These are phyloP conservation scores for Phanerodontia chrysosporium DNA, from an alignment of 768 basidiomycete species.

Conservation along the genomic window DNA sequence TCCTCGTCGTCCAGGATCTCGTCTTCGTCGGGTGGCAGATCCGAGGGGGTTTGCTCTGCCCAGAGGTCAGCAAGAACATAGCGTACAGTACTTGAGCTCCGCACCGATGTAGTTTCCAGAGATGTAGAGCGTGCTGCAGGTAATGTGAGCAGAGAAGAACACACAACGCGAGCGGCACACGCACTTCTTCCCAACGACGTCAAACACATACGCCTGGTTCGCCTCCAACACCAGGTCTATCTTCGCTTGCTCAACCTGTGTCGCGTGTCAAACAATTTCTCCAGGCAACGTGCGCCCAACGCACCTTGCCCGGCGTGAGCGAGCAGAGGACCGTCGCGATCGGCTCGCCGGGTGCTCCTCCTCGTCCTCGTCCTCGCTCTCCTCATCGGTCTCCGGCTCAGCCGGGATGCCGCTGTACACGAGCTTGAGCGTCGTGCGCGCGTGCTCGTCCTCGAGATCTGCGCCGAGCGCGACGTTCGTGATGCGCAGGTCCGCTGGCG, in stretches of 20 bases:
- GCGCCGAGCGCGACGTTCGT: constrained; percentile 13
- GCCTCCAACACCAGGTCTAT: constrained; percentile 69
- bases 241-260: constrained; percentile 76
- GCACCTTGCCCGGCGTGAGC: constrained; percentile 77
- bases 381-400: constrained; percentile 5
- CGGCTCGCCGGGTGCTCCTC: constrained; percentile 18
- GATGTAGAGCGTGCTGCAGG: constrained; percentile 8
- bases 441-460: constrained; percentile 9
- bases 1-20: constrained; percentile 1
- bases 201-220: constrained; percentile 61
- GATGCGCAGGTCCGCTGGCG: constrained; percentile 9
- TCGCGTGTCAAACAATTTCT: too few species aligned
- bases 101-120: constrained; percentile 15
- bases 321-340: constrained; percentile 63
- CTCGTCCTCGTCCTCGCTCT: constrained; percentile 26
- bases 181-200: constrained; percentile 80
- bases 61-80: constrained; percentile 16
- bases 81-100: constrained; percentile 67
- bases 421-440: constrained; percentile 11
- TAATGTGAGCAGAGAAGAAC: constrained; percentile 10
- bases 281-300: too few species aligned
- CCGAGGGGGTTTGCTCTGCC: constrained; percentile 49
- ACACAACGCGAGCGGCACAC: constrained; percentile 14
- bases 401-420: constrained; percentile 12
- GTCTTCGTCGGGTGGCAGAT: constrained; percentile 11